Base-by-base conservation (phyloP, 2,329 filamentous ascomycete genomes). In the Hirsutella minnesotensis region DNA sequence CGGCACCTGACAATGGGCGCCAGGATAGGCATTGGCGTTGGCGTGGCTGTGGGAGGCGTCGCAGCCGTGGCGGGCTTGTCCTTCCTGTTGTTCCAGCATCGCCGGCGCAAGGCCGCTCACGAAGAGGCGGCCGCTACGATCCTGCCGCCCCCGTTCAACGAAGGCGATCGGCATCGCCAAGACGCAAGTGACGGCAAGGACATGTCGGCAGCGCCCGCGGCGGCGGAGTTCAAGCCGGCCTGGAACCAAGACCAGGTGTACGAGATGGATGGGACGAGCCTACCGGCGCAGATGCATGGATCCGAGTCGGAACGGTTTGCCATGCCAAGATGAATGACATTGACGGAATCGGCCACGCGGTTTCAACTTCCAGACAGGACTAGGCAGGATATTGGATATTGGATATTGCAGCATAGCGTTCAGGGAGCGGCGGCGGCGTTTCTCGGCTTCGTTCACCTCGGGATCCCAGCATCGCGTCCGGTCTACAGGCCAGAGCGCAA, bases 21-120 rank as follows among this genome's bases (percentile, higher is more conserved):
- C 4, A 66, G 61, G 18, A 56, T 66, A 36, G 67, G 64, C 9
- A 56, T 70, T 9, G 65, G 61, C 5, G 57, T 65, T 1, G 67
- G 65, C 10, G 55, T 59, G 3, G 55, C 59, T 2, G 42, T 52
- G 3, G 55, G 40, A 2, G 61, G 60, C 27, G 48, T 60, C 27
- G 52, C 50, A 1, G 38, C 53, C 16, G 49, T 62, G 5, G 52
- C 51, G 2, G 48, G 39, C 0, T 5, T 16, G 5, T 34, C 31
- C 5, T 16, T 56, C 1, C 43, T 52, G 13, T 47, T 56, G 44
- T 54, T 54, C 43, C 45, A 57, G 36, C 43, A 60, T 39, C 56
- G 56, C 3, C 54, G 62, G 21, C 47, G 42, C 44, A 16, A 53
- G 24, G 24, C 24, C 24, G 24, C 24, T 12, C 7, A 27, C 7